These are phyloP conservation scores for Themeda triandra DNA, from an alignment of 176 grass and related monocot species.

Conservation along the genomic window DNA sequence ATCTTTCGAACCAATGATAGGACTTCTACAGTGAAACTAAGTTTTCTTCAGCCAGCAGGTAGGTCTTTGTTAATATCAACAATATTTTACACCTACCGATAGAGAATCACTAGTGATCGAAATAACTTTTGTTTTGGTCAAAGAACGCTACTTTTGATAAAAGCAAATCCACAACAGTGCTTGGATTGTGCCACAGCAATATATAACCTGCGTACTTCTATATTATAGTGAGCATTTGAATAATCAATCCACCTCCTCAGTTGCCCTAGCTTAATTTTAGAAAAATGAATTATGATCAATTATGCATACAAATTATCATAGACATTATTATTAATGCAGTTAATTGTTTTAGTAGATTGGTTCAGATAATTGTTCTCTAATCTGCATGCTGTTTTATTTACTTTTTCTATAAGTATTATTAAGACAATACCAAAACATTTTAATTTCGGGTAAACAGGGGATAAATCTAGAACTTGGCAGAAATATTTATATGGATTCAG, in stretches of 20 bases:
- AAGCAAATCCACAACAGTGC: background rate
- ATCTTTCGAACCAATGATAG: conserved; percentile 1
- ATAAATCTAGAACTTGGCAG: background rate
- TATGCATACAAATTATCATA: background rate
- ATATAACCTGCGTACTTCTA: background rate
- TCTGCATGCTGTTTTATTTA: background rate
- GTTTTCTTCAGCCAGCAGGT: background rate
- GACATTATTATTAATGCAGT: background rate
- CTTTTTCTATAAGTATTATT: background rate
- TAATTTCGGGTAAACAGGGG: background rate
- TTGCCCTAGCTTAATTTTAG: background rate
- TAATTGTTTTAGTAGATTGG: no score
- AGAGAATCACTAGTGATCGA: background rate
- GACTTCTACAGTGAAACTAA: conserved; percentile 6
- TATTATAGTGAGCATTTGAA: background rate
- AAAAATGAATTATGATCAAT: background rate
- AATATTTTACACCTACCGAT: background rate
- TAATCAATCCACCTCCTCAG: background rate
- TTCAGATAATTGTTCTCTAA: background rate
- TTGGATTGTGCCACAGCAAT: background rate
- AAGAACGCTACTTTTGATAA: conserved; percentile 4
- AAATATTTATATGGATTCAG: no score
- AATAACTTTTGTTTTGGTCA: background rate
- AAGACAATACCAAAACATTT: background rate
- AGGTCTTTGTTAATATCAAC: conserved; percentile 30